Evolutionary conservation across 225 moss, liverwort and hornwort genomes (phyloP).

Genomic region (Neckera pumila): DNA sequence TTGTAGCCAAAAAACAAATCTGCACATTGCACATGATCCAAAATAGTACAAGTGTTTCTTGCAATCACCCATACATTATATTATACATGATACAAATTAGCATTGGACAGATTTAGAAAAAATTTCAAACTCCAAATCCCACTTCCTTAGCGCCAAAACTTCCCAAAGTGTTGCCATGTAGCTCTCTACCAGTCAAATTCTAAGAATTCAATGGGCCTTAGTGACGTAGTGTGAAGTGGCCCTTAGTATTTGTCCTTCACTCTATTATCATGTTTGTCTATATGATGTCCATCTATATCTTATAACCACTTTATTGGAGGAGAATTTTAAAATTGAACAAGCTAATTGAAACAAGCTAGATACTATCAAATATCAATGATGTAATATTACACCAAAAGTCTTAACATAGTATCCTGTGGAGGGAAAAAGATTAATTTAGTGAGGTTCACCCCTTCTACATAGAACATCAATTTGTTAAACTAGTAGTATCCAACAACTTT

Average conservation of each 20-base stretch:
- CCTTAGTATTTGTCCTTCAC: neutral
- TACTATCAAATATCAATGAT: neutral
- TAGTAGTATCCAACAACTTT: neutral
- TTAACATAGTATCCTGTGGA: neutral
- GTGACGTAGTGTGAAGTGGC: neutral
- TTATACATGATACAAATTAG: no score
- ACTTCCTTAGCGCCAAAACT: rapidly evolving
- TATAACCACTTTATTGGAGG: neutral
- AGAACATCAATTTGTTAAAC: neutral
- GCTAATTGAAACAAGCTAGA: neutral
- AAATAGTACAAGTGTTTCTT: no score
- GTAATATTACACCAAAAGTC: neutral
- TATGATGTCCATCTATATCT: neutral
- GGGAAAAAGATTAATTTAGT: neutral
- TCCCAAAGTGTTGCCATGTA: neutral
- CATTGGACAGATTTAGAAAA: no score
- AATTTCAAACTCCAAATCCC: no score
- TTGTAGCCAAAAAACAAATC: no score
- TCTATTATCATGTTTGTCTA: no score
- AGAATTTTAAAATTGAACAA: neutral
- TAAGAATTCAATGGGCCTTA: neutral
- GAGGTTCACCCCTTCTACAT: neutral
- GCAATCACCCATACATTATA: no score
- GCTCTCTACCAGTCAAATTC: neutral
- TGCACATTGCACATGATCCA: no score